A percentile compares a stretch with the other conserved stretches of the same genome.
phyloP scores from a whole-genome alignment of 805 yeast species.

The Candida ascalaphidarum region DNA sequence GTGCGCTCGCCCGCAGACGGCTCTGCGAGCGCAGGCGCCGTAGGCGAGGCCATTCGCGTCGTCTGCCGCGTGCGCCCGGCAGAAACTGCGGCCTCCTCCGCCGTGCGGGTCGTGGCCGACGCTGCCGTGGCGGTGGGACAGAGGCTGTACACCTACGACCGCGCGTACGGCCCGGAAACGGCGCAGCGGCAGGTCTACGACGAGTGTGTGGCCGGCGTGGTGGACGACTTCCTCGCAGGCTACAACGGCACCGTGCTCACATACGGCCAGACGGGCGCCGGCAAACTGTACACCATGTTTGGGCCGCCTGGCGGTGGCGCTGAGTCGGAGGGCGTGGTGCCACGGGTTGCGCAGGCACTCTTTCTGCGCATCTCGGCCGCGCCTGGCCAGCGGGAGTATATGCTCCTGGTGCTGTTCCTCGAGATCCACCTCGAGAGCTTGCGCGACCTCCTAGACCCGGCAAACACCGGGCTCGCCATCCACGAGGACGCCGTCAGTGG shows the following conservation, averaged over 20 bases:
- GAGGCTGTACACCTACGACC: slow-evolving; percentile 62
- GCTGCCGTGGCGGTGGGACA: no score
- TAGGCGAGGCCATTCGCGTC: no score
- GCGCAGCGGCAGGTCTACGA: slow-evolving; percentile 53
- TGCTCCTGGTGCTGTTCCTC: slow-evolving; percentile 63
- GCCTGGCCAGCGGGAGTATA: slow-evolving; percentile 47
- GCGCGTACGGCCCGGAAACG: slow-evolving; percentile 45
- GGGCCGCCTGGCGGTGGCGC: slow-evolving; percentile 32
- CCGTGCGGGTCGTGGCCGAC: no score
- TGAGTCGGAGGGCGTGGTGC: slow-evolving; percentile 54
- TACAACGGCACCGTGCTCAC: slow-evolving; percentile 72
- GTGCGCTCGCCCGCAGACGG: no score
- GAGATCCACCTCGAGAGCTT: slow-evolving; percentile 78
- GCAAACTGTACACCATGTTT: slow-evolving; percentile 72
- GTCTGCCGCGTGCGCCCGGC: no score
- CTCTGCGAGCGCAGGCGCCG: no score
- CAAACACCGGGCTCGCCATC: slow-evolving; percentile 32
- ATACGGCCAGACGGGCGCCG: slow-evolving; percentile 75
- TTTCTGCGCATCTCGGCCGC: slow-evolving; percentile 45
- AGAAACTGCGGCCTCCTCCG: no score
- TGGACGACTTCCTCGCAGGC: slow-evolving; percentile 66
- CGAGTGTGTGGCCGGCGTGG: slow-evolving; percentile 50
- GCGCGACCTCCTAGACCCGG: slow-evolving; percentile 51
- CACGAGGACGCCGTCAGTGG: slow-evolving; percentile 61
- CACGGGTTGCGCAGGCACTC: slow-evolving; percentile 59